phyloP scores from a whole-genome alignment of 192 early-diverging fungal species.

The Coemansia asiatica region DNA sequence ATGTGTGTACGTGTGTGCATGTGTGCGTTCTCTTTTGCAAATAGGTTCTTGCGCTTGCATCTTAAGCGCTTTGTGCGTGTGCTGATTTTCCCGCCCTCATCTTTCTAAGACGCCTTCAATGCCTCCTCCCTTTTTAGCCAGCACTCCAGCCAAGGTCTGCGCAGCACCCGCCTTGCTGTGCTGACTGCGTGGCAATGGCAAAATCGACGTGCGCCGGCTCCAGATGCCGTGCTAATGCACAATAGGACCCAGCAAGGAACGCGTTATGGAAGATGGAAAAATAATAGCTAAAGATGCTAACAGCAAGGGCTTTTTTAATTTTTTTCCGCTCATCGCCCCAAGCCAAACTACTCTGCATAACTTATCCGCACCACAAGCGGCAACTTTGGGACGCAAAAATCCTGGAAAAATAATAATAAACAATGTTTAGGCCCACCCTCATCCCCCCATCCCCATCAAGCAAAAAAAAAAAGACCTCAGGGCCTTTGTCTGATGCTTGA shows the following conservation, averaged over 20 bases:
- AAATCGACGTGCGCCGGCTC: neutral
- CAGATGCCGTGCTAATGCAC: neutral
- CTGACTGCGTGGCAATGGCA: neutral
- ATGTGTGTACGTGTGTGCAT: no score
- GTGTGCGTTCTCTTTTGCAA: neutral
- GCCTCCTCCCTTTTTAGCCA: neutral
- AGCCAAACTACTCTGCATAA: neutral
- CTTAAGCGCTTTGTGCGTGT: neutral
- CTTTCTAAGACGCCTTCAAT: neutral
- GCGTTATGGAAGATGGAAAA: neutral
- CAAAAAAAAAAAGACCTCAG: no score
- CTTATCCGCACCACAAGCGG: neutral
- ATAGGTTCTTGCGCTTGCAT: neutral
- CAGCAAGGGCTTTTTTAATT: neutral
- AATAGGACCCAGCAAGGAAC: neutral
- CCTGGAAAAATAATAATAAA: neutral
- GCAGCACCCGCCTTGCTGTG: neutral
- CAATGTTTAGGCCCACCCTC: neutral
- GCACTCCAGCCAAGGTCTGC: neutral
- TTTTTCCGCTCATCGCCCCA: neutral
- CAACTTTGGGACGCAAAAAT: neutral
- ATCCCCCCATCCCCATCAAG: neutral
- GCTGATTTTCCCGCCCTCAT: constrained; percentile 1
- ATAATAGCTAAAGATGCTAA: neutral
- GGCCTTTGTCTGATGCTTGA: neutral